Evolutionary conservation across 768 basidiomycete species (phyloP).

Genomic region (Leccinum olivaceopallidum): DNA sequence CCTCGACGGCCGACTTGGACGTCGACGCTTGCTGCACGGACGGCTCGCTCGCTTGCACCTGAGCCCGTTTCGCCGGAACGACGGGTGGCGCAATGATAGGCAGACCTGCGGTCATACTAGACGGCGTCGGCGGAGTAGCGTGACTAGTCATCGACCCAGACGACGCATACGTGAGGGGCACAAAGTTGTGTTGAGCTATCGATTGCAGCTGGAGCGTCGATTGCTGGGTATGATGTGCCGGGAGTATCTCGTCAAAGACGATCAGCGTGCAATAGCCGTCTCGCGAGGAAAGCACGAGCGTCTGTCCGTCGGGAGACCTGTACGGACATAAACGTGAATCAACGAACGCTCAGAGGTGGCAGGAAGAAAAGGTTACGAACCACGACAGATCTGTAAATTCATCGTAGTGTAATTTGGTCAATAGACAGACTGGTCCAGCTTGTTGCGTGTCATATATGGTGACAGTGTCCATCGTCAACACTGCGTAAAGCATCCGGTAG

Average conservation of each 20-base stretch:
- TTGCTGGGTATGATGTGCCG: slow-evolving; percentile 87
- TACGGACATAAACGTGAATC: slow-evolving; percentile 4
- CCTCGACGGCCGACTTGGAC: slow-evolving; percentile 32
- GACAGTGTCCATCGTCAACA: slow-evolving; percentile 95
- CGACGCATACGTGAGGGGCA: slow-evolving; percentile 49
- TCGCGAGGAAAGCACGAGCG: slow-evolving; percentile 85
- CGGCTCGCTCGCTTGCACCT: slow-evolving; percentile 28
- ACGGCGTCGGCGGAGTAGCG: slow-evolving; percentile 26
- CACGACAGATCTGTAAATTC: slow-evolving; percentile 97
- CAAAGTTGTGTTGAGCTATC: slow-evolving; percentile 83
- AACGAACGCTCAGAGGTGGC: not conserved
- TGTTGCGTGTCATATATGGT: slow-evolving; percentile 98
- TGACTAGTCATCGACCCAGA: slow-evolving; percentile 17
- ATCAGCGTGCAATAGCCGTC: slow-evolving; percentile 98
- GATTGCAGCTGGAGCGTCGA: slow-evolving; percentile 87
- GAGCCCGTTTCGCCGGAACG: slow-evolving; percentile 38
- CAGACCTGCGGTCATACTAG: slow-evolving; percentile 35
- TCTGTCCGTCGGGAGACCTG: slow-evolving; percentile 96
- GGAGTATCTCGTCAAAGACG: slow-evolving; percentile 91
- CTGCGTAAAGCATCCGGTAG: slow-evolving; percentile 93
- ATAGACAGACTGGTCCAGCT: slow-evolving; percentile 83
- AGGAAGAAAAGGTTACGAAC: slow-evolving; percentile 47
- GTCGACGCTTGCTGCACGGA: slow-evolving; percentile 23
- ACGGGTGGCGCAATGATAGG: slow-evolving; percentile 33
- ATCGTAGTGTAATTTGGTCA: slow-evolving; percentile 95